A percentile compares a stretch with the other conserved stretches of the same genome.
Conservation (phyloP, 441 rosid genomes). For the Corymbia citriodora region DNA sequence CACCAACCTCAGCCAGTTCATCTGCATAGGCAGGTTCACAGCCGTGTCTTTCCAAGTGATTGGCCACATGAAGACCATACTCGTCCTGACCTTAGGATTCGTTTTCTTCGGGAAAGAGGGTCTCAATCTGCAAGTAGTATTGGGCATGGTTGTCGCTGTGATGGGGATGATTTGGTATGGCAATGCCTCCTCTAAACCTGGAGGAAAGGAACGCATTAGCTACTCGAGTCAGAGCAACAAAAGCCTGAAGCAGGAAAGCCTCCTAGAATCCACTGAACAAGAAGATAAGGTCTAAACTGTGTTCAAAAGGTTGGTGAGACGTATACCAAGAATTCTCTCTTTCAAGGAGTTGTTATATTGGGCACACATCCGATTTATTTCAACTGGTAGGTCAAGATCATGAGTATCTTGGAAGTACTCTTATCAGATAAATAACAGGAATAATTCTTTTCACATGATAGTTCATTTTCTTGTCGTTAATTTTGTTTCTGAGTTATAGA, state of each 20-base stretch:
- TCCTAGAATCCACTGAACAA: constrained; percentile 37
- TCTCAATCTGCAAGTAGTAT: constrained; percentile 72
- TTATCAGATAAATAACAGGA: background rate
- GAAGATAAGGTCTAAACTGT: constrained; percentile 59
- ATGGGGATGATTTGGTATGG: constrained; percentile 94
- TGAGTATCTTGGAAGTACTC: background rate
- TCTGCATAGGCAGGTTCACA: constrained; percentile 92
- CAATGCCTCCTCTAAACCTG: constrained; percentile 87
- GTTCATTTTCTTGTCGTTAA: background rate
- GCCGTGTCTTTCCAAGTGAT: constrained; percentile 97
- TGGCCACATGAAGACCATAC: constrained; percentile 97
- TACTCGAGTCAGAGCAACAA: constrained; percentile 40
- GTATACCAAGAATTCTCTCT: background rate
- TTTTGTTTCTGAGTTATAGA: background rate
- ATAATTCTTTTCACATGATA: background rate
- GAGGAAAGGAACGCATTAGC: constrained; percentile 81
- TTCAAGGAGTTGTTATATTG: background rate
- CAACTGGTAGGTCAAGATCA: background rate
- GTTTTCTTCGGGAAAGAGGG: constrained; percentile 91
- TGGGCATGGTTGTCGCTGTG: constrained; percentile 89
- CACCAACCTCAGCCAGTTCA: constrained; percentile 97
- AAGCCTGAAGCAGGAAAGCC: constrained; percentile 40
- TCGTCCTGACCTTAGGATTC: constrained; percentile 84
- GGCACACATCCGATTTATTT: background rate
- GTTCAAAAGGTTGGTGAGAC: background rate